Base-by-base conservation (phyloP, 2,329 filamentous ascomycete species). In the Paraphaeosphaeria minitans region DNA sequence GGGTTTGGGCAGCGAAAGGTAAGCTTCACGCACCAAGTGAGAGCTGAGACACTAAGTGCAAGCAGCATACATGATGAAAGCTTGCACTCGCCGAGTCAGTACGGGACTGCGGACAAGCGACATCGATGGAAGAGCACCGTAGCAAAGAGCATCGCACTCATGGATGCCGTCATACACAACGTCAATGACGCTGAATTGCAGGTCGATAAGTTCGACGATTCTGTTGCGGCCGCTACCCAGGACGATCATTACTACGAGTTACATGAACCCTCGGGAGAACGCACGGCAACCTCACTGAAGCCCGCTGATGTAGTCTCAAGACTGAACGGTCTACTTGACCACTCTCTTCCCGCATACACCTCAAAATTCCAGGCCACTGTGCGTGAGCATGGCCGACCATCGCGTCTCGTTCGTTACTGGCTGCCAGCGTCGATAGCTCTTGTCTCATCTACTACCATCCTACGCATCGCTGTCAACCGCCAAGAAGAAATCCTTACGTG, bases 381-480 rank as follows among this genome's bases (percentile, higher is more conserved):
- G 3, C 75, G 76, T 29, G 78, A 86, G 53, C 89, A 94, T 72
- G 93, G 94, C 8, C 88, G 89, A 22, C 95, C 95, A 0, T 87
- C 90, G 4, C 80, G 81, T 41, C 69, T 95, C 5, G 83, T 96
- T 3, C 87, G 95, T 49, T 98, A 97, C 77, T 99, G 95, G 95
- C 81, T 97, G 5, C 92, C 93, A 0, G 85, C 87, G 0, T 84
- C 86, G 1, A 76, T 87, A 9, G 83, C 92, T 1, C 74, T 97
- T 2, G 80, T 78, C 5, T 97, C 93, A 0, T 94, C 92, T 0
- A 93, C 91, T 16, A 97, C 93, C 0, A 83, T 96, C n/a, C 81
- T 98, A 16, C 88, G 89, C 22, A 85, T 98, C 39, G 77, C 96
- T 31, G 82, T 90, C 60, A 91, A 89, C 71, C 85, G 88, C 53